Percentiles rank a stretch among this genome's conserved stretches.
Conservation (phyloP, 768 basidiomycete genomes). For the Leccinellum luteum region DNA sequence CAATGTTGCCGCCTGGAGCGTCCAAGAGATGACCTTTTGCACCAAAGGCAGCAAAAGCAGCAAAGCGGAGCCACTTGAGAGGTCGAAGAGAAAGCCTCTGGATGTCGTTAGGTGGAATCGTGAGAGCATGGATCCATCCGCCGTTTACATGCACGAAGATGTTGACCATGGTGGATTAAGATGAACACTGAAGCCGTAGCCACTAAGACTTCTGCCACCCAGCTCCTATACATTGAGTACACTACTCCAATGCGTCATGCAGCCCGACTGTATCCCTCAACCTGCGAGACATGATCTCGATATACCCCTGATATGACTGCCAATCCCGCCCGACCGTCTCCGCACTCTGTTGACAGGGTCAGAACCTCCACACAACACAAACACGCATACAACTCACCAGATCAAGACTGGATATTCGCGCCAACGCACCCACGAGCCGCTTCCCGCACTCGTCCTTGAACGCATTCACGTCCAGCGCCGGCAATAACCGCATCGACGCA, state of each 20-base stretch:
- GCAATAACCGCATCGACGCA: constrained; percentile 52
- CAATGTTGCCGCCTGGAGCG: not conserved
- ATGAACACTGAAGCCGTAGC: too few relatives aligned
- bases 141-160: not conserved
- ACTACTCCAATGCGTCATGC: constrained; percentile 36
- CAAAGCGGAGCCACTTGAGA: not conserved
- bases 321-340: constrained; percentile 51
- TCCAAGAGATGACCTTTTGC: not conserved
- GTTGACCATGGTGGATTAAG: not conserved
- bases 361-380: not conserved
- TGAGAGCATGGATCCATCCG: not conserved
- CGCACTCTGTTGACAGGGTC: constrained; percentile 33
- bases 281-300: constrained; percentile 74
- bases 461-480: constrained; percentile 52
- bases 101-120: not conserved
- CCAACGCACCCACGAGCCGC: constrained; percentile 54
- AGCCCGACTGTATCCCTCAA: constrained; percentile 63
- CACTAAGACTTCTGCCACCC: too few relatives aligned
- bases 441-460: constrained; percentile 58
- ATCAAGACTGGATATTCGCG: constrained; percentile 52
- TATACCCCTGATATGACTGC: constrained; percentile 65
- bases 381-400: constrained; percentile 35
- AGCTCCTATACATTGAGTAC: not conserved
- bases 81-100: not conserved
- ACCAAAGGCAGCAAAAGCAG: not conserved